Evolutionary conservation across 768 basidiomycete genomes (phyloP).

Genomic region (Pulveroboletus sp.): DNA sequence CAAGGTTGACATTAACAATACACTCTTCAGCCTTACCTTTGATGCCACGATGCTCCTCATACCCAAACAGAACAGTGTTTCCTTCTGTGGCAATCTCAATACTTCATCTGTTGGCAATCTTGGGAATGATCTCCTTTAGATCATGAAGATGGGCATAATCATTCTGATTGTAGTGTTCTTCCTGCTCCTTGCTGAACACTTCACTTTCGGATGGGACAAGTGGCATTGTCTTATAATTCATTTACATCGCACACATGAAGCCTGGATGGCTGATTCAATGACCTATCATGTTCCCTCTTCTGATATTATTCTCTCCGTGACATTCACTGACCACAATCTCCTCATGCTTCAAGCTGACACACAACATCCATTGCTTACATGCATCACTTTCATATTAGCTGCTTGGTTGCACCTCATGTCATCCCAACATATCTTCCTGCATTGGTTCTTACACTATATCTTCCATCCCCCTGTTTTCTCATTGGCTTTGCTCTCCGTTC

Average conservation of each 20-base stretch:
- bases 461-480: slow-evolving; percentile 90
- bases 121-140: slow-evolving; percentile 70
- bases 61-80: slow-evolving; percentile 61
- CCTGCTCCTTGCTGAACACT: slow-evolving; percentile 69
- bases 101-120: slow-evolving; percentile 84
- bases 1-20: slow-evolving; percentile 86
- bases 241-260: slow-evolving; percentile 66
- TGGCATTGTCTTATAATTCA: slow-evolving; percentile 70
- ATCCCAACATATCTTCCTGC: slow-evolving; percentile 61
- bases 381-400: slow-evolving; percentile 54
- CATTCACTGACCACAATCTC: slow-evolving; percentile 71
- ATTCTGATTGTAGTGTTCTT: slow-evolving; percentile 71
- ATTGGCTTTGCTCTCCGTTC: slow-evolving; percentile 80
- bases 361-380: slow-evolving; percentile 70
- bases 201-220: slow-evolving; percentile 82
- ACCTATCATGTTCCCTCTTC: slow-evolving; percentile 38
- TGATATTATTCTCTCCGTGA: slow-evolving; percentile 44
- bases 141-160: slow-evolving; percentile 73
- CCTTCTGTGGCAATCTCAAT: slow-evolving; percentile 78
- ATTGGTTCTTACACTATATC: slow-evolving; percentile 90
- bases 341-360: slow-evolving; percentile 67
- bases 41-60: slow-evolving; percentile 72
- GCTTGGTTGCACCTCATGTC: slow-evolving; percentile 51
- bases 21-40: slow-evolving; percentile 70
- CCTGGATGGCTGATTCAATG: slow-evolving; percentile 73